phyloP scores from a whole-genome alignment of 2,329 filamentous ascomycete species.

The Alternaria sp. region DNA sequence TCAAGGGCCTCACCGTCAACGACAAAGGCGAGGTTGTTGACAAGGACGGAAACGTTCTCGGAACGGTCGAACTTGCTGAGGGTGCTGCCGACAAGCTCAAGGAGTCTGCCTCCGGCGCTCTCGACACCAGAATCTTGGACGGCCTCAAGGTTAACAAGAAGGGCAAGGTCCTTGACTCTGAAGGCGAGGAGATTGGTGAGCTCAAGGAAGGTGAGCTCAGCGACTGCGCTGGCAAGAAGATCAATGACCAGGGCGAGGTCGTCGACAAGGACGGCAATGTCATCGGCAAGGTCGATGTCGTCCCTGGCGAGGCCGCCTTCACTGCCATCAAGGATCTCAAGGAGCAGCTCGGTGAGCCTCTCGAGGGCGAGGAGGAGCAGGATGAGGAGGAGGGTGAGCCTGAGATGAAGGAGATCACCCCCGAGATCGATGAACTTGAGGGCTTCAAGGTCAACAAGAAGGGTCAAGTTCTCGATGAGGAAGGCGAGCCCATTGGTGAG shows the following conservation, averaged over 20 bases:
- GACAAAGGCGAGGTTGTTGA: slow-evolving; percentile 60
- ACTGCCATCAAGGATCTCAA: slow-evolving; percentile 57
- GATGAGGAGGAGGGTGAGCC: slow-evolving; percentile 33
- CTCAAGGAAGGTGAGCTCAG: slow-evolving; percentile 55
- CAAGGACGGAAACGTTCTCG: slow-evolving; percentile 58
- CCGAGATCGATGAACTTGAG: slow-evolving; percentile 57
- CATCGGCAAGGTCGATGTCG: slow-evolving; percentile 57
- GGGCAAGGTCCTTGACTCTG: slow-evolving; percentile 59
- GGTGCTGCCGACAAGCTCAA: slow-evolving; percentile 57
- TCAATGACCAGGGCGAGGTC: slow-evolving; percentile 60
- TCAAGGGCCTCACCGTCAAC: slow-evolving; percentile 58
- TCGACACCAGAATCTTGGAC: slow-evolving; percentile 58
- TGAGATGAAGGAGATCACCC: slow-evolving; percentile 52
- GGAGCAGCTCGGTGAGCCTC: slow-evolving; percentile 53
- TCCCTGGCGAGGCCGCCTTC: slow-evolving; percentile 58
- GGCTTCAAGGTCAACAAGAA: slow-evolving; percentile 66
- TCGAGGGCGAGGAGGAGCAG: slow-evolving; percentile 10
- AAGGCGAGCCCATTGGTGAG: slow-evolving; percentile 61
- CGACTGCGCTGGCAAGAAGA: slow-evolving; percentile 55
- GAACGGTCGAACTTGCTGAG: slow-evolving; percentile 58
- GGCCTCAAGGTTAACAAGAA: slow-evolving; percentile 65
- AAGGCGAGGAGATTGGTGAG: slow-evolving; percentile 59
- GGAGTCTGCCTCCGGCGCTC: slow-evolving; percentile 47
- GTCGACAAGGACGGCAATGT: slow-evolving; percentile 59
- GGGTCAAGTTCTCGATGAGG: slow-evolving; percentile 60